These are phyloP conservation scores for Saccharum hybrid DNA, from an alignment of 202 grass and related monocot genomes.

Conservation along the genomic window DNA sequence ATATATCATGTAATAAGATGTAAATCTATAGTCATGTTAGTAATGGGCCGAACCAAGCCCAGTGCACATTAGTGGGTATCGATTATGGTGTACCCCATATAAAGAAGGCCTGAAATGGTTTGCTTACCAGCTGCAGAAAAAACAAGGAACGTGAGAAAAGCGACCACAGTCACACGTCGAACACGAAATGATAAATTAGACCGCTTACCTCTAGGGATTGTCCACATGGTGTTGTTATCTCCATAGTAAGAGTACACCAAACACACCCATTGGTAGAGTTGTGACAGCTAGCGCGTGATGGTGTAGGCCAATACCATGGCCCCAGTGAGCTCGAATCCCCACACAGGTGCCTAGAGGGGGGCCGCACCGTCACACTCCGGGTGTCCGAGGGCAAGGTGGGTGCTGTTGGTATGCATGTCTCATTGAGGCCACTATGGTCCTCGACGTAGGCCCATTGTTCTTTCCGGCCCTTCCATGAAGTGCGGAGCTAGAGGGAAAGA, in stretches of 20 bases:
- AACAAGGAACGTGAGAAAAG: background rate
- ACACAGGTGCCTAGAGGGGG: no score
- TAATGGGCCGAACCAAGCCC: background rate
- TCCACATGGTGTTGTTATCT: background rate
- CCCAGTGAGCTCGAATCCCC: no score
- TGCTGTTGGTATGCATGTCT: no score
- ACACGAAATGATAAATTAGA: background rate
- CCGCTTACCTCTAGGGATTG: background rate
- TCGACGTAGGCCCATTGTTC: no score
- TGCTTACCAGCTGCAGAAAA: background rate
- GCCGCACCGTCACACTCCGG: no score
- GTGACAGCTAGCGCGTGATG: no score
- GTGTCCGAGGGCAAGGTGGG: no score
- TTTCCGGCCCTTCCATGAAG: no score
- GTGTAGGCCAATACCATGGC: no score
- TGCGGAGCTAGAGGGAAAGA: no score
- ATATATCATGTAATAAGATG: background rate
- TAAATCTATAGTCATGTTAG: background rate
- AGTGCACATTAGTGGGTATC: background rate
- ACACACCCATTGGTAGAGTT: no score
- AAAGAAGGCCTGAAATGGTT: background rate
- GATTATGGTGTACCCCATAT: background rate
- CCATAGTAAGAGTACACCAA: background rate
- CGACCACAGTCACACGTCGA: background rate
- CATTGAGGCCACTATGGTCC: no score